These are phyloP conservation scores for Monosporascus sp. DNA, from an alignment of 2,329 filamentous ascomycete genomes.

Conservation along the genomic window DNA sequence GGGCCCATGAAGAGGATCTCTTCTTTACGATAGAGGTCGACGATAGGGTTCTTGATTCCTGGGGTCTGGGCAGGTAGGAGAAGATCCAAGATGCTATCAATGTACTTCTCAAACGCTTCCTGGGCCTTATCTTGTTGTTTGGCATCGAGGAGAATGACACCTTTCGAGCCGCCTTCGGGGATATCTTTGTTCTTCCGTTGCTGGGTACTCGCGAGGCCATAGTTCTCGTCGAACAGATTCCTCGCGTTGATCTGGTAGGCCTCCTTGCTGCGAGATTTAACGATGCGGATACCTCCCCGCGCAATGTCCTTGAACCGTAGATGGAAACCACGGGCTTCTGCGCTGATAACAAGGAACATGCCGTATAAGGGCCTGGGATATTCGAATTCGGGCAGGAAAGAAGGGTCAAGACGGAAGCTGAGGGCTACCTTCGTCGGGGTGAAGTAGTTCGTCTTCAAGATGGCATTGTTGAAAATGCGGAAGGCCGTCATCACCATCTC, in stretches of 20 bases:
- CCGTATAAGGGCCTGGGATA: constrained; percentile 92
- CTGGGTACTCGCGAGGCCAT: constrained; percentile 95
- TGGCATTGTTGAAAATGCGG: constrained; percentile 86
- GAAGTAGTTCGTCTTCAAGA: constrained; percentile 96
- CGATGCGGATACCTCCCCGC: constrained; percentile 94
- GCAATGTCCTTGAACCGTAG: constrained; percentile 96
- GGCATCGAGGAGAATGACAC: constrained; percentile 89
- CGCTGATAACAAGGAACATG: constrained; percentile 98
- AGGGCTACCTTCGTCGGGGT: constrained; percentile 97
- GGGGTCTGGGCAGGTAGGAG: constrained; percentile 84
- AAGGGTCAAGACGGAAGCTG: constrained; percentile 88
- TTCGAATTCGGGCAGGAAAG: constrained; percentile 83
- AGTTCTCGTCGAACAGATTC: constrained; percentile 97
- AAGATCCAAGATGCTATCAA: constrained; percentile 95
- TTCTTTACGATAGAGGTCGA: constrained; percentile 89
- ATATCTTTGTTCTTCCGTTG: constrained; percentile 99
- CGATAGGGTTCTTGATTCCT: constrained; percentile 97
- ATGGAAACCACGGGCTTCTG: constrained; percentile 95
- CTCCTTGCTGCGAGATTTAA: constrained; percentile 95
- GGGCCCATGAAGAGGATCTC: constrained; percentile 99
- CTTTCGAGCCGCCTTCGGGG: constrained; percentile 95
- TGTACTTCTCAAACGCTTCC: constrained; percentile 98
- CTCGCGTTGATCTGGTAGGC: constrained; percentile 94
- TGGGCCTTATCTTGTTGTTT: constrained; percentile 89
- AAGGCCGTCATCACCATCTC: constrained; percentile 98